phyloP scores from a whole-genome alignment of 225 moss, liverwort and hornwort species.

The Straminergon stramineum region DNA sequence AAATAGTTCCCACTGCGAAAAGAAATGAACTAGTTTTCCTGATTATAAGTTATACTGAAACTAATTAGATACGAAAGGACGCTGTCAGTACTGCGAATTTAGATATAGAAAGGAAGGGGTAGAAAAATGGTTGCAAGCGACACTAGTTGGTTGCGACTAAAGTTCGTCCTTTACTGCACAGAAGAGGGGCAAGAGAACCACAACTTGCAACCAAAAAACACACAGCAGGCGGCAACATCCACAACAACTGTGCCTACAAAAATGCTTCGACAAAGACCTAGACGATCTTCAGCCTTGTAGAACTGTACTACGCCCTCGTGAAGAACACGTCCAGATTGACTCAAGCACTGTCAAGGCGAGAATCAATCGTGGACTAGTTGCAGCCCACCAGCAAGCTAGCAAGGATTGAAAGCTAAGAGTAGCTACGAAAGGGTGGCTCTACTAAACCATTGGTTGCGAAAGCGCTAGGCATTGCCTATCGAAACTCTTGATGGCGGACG shows the following conservation, averaged over 20 bases:
- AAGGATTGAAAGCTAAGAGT: neutral
- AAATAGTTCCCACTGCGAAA: neutral
- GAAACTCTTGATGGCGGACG: neutral
- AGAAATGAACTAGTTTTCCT: slow-evolving; percentile 9
- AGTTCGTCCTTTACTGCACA: slow-evolving; percentile 38
- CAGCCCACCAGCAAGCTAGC: neutral
- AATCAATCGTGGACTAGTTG: neutral
- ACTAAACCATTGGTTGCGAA: neutral
- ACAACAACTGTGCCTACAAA: slow-evolving; percentile 41
- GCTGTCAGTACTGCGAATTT: neutral
- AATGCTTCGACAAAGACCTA: slow-evolving; percentile 33
- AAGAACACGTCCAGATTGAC: neutral
- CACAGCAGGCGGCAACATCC: neutral
- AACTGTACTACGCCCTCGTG: neutral
- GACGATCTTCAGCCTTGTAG: neutral
- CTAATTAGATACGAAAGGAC: neutral
- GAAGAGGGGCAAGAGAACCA: neutral
- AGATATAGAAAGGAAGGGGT: neutral
- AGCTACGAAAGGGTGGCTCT: neutral
- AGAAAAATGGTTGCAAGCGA: slow-evolving; percentile 12
- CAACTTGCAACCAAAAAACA: neutral
- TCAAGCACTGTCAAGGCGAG: neutral
- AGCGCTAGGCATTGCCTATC: slow-evolving; percentile 8
- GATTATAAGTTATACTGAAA: neutral
- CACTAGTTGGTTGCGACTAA: slow-evolving; percentile 12